Conservation (phyloP, 2,329 filamentous ascomycete species). For the Xylariaceae sp. region DNA sequence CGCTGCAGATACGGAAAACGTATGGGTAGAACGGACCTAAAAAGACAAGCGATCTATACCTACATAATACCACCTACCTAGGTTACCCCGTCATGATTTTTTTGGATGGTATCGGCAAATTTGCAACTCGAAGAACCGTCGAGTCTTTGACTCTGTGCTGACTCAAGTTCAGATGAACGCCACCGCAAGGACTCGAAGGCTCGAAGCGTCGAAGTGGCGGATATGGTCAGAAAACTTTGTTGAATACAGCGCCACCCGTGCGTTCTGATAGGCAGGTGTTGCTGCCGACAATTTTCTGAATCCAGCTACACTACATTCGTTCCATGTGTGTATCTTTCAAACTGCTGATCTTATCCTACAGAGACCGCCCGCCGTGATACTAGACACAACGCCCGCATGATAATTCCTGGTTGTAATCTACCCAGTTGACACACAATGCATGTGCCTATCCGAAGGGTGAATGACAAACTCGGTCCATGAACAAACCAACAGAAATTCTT, state of each 20-base stretch:
- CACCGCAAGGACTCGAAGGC: background rate
- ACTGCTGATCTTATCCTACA: constrained; percentile 10
- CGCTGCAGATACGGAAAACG: too few species aligned
- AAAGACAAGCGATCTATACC: too few species aligned
- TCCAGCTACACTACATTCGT: background rate
- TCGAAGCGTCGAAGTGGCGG: background rate
- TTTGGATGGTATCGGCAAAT: too few species aligned
- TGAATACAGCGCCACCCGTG: constrained; percentile 5
- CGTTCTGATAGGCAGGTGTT: background rate
- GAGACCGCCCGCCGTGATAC: constrained; percentile 4
- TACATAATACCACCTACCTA: too few species aligned
- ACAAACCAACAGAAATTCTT: background rate
- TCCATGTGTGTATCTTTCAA: background rate
- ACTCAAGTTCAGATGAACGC: background rate
- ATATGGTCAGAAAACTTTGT: background rate
- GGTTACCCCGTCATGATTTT: too few species aligned
- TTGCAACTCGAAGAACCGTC: too few species aligned
- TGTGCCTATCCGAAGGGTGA: background rate
- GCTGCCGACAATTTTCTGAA: background rate
- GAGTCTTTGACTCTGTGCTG: background rate
- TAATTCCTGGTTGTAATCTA: background rate
- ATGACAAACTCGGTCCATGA: background rate
- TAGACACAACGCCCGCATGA: background rate
- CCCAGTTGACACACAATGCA: background rate
- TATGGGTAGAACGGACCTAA: too few species aligned